phyloP scores from a whole-genome alignment of 176 grass and related monocot species.

The Tillandsia fasciculata region DNA sequence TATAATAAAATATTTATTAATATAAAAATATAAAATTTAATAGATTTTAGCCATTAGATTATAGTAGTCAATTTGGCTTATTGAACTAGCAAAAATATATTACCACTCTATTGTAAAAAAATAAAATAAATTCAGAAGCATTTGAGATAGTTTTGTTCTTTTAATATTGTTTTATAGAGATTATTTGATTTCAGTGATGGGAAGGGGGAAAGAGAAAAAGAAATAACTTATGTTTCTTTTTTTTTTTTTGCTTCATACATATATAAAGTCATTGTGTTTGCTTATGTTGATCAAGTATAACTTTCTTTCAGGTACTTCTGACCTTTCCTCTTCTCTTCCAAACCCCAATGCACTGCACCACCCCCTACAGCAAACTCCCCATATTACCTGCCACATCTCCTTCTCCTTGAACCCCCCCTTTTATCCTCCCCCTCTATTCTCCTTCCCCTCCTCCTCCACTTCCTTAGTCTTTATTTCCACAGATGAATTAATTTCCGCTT shows the following conservation, averaged over 20 bases:
- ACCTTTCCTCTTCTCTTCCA: slow-evolving; percentile 28
- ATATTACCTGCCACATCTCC: background rate
- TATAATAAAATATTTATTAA: too few species aligned
- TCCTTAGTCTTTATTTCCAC: background rate
- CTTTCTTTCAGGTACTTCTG: slow-evolving; percentile 16
- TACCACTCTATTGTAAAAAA: too few species aligned
- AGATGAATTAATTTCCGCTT: slow-evolving; percentile 10
- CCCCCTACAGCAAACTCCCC: background rate
- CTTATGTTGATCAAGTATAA: background rate
- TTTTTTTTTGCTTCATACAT: background rate
- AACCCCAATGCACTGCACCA: slow-evolving; percentile 33
- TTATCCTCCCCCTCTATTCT: background rate
- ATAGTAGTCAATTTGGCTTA: too few species aligned
- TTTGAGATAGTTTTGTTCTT: too few species aligned
- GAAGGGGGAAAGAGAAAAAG: background rate
- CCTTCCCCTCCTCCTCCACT: background rate
- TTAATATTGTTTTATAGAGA: too few species aligned
- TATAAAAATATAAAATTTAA: too few species aligned
- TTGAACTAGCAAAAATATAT: too few species aligned
- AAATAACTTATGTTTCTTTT: background rate
- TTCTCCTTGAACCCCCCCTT: background rate
- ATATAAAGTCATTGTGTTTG: background rate
- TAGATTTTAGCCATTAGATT: too few species aligned
- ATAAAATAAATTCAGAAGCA: too few species aligned
- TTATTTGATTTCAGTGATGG: background rate